Conservation (phyloP, 176 grass and related monocot genomes). For the Neostapfia colusana region DNA sequence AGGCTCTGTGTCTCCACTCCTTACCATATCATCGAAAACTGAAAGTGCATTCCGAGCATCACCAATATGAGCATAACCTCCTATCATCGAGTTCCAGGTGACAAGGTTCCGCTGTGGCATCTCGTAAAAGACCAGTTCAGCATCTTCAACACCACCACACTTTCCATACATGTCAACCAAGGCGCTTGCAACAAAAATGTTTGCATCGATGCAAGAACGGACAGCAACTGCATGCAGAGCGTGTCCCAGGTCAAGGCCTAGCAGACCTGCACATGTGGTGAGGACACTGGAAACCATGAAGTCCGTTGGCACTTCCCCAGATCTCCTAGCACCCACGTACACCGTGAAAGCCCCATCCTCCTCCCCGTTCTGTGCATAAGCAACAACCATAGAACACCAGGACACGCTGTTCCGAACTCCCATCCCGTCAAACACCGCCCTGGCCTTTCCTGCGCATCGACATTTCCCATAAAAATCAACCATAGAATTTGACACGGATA, state of each 20-base stretch:
- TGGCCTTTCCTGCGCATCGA: slow-evolving; percentile 41
- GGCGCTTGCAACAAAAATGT: slow-evolving; percentile 74
- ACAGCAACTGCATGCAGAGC: slow-evolving; percentile 60
- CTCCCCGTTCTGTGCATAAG: slow-evolving; percentile 57
- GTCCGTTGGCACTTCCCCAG: slow-evolving; percentile 62
- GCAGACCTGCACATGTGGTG: slow-evolving; percentile 69
- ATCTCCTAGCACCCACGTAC: slow-evolving; percentile 56
- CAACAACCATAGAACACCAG: slow-evolving; percentile 72
- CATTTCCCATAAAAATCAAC: slow-evolving; percentile 87
- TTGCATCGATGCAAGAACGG: slow-evolving; percentile 54
- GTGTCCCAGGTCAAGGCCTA: slow-evolving; percentile 64
- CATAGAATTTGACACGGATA: slow-evolving; percentile 60
- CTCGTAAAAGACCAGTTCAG: slow-evolving; percentile 49
- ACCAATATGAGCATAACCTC: slow-evolving; percentile 69
- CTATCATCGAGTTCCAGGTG: slow-evolving; percentile 74
- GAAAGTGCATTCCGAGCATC: slow-evolving; percentile 55
- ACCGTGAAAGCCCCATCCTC: slow-evolving; percentile 73
- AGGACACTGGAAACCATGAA: slow-evolving; percentile 78
- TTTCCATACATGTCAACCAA: slow-evolving; percentile 86
- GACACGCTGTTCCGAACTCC: slow-evolving; percentile 61
- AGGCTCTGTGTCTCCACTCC: slow-evolving; percentile 47
- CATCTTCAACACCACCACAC: slow-evolving; percentile 61
- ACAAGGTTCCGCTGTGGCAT: slow-evolving; percentile 64
- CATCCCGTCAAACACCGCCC: slow-evolving; percentile 64
- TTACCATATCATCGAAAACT: slow-evolving; percentile 64